These are phyloP conservation scores for Glycine latifolia DNA, from an alignment of 306 rosid species.

Conservation along the genomic window DNA sequence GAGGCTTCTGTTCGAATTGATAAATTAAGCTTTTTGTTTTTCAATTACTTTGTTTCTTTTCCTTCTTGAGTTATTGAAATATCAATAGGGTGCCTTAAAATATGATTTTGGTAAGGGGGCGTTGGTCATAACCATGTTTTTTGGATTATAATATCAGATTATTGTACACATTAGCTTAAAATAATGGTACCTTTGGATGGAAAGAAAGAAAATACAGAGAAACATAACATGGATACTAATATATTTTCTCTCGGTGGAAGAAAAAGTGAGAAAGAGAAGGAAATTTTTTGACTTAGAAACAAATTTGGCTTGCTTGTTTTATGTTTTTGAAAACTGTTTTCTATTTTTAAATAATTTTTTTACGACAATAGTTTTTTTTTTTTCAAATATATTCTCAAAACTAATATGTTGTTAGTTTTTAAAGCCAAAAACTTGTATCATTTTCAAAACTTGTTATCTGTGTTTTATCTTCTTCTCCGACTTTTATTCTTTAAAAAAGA, in stretches of 20 bases:
- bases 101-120: not conserved
- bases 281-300: not conserved
- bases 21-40: not conserved
- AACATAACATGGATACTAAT: too few species aligned
- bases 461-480: not conserved
- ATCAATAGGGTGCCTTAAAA: not conserved
- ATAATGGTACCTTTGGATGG: too few species aligned
- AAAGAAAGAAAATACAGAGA: too few species aligned
- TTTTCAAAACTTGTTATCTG: not conserved
- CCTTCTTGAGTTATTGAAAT: conserved; percentile 26
- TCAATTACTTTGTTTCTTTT: not conserved
- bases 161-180: not conserved
- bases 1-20: conserved; percentile 42
- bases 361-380: not conserved
- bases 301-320: not conserved
- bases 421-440: not conserved
- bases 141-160: not conserved
- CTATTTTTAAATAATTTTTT: not conserved
- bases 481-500: not conserved
- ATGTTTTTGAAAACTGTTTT: not conserved
- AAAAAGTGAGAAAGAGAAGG: not conserved
- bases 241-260: not conserved
- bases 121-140: not conserved
- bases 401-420: not conserved
- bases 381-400: not conserved